Percentiles rank a stretch among this genome's conserved stretches.
Conservation (phyloP, 2,329 filamentous ascomycete species). For the Lithohypha guttulata region DNA sequence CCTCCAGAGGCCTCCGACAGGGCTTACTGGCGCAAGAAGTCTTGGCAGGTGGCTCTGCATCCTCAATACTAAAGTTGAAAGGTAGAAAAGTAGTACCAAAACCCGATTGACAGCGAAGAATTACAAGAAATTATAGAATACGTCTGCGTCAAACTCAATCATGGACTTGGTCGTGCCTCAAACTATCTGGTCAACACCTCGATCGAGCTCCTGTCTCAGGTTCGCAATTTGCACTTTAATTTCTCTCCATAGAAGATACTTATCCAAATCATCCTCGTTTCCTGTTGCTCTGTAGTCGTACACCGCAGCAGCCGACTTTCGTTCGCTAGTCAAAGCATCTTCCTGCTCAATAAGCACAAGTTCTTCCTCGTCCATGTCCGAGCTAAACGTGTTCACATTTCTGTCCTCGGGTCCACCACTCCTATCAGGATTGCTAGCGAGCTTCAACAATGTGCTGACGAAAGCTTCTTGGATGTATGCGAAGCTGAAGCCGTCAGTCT, state of each 20-base stretch:
- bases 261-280: conserved; percentile 26
- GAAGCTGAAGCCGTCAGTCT: conserved; percentile 36
- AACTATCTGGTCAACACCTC: background rate
- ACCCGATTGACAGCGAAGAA: too few species aligned
- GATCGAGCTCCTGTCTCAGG: conserved; percentile 30
- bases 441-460: conserved; percentile 29
- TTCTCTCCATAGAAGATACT: conserved; percentile 32
- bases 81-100: too few species aligned
- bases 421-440: conserved; percentile 19
- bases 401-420: background rate
- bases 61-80: too few species aligned
- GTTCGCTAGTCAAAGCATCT: background rate
- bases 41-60: too few species aligned
- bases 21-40: too few species aligned
- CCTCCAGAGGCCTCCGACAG: too few species aligned
- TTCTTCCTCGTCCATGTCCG: conserved; percentile 4
- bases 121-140: too few species aligned
- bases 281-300: background rate
- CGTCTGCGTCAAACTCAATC: too few species aligned
- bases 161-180: too few species aligned
- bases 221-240: conserved; percentile 35
- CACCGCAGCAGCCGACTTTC: too few species aligned
- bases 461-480: conserved; percentile 38
- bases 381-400: conserved; percentile 10
- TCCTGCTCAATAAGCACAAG: background rate